A percentile compares a stretch with the other conserved stretches of the same genome.
Conservation (phyloP, 305 asterid species). For the Solanum aculeatissimum region DNA sequence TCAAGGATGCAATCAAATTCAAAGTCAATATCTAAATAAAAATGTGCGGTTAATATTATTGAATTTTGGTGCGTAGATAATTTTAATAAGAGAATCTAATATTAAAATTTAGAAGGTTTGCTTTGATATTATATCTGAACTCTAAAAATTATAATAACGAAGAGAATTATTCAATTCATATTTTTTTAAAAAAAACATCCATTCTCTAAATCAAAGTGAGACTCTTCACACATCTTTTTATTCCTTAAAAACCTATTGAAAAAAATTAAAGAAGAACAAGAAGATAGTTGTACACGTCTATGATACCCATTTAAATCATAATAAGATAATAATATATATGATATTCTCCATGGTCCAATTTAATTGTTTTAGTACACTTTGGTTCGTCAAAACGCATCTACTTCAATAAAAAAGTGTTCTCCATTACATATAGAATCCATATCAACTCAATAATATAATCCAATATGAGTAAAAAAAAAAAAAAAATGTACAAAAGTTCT, state of each 20-base stretch:
- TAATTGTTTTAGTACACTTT: background rate
- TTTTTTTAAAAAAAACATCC: background rate
- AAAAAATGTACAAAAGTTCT: too few species aligned
- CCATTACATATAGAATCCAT: background rate
- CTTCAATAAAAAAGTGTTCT: background rate
- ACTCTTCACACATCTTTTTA: background rate
- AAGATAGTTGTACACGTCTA: background rate
- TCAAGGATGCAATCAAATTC: too few species aligned
- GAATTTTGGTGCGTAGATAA: background rate
- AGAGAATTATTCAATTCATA: background rate
- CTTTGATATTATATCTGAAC: background rate
- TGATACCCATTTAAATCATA: background rate
- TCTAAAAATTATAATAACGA: background rate
- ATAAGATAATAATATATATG: background rate
- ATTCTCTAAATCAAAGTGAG: background rate
- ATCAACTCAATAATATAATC: background rate
- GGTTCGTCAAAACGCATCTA: background rate
- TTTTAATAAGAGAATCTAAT: rapidly evolving
- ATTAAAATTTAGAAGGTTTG: background rate
- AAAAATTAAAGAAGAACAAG: background rate
- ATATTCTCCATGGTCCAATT: background rate
- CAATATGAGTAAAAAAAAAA: background rate
- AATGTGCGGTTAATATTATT: too few species aligned
- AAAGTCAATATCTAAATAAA: too few species aligned
- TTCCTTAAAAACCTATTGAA: background rate